Evolutionary conservation across 352 stramenopile genomes (phyloP), one percentile per base, ranked within the genome.

Genomic region (Saprolegnia parasitica): DNA sequence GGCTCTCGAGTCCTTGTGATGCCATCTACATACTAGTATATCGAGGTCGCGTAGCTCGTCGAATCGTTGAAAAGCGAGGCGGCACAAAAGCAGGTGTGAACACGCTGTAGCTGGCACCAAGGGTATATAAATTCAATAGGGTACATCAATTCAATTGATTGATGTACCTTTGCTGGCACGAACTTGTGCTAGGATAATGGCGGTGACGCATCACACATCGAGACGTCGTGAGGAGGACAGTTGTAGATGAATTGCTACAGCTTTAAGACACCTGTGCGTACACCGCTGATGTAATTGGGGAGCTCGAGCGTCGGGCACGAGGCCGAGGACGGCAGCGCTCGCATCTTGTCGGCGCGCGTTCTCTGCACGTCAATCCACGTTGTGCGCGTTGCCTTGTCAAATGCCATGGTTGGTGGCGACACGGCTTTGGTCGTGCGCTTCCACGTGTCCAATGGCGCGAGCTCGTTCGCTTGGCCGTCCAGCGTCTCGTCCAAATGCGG

Each of bases 391-490:
- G 63, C 63, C 61, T 54, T 49, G 26, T 70, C 63, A 47, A 70
- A 70, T 1, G 63, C 50, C 9, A 52, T 16, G 8, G 21, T 52
- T 4, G n/a, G n/a, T 20, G 63, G 21, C 23, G 37, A 26, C 11
- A 29, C 24, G 5, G 16, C 21, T 37, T 60, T 39, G 13, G 63
- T 61, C 20, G 46, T 61, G 15, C 26, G 54, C 37, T 70, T 70
- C 63, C 63, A 70, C 16, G n/a, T 61, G 18, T 70, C 63, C 10
- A 70, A 52, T n/a, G 63, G 55, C 29, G 46, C 26, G 10, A 49
- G 13, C 21, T 57, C 45, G 32, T 57, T 40, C 4, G n/a, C 6
- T 61, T 68, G 62, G 29, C 29, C 18, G 42, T 18, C 10, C 29
- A 24, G 11, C 1, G 42, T 23, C 29, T 35, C 10, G n/a, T 50